These are phyloP conservation scores for Leavenworthia alabamica DNA, from an alignment of 345 rosid species.

Conservation along the genomic window DNA sequence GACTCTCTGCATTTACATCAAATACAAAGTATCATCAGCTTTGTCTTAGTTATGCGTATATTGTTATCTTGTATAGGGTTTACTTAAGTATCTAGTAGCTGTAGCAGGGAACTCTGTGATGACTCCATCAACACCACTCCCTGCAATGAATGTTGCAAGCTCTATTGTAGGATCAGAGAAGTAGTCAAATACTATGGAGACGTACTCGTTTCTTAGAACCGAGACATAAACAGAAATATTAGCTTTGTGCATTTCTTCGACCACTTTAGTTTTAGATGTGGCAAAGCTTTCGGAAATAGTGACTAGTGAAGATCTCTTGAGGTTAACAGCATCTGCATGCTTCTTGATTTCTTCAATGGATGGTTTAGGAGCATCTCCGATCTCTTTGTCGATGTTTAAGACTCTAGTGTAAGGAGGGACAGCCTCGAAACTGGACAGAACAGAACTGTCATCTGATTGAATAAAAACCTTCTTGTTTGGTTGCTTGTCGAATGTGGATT, in stretches of 20 bases:
- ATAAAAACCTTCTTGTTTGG: slow-evolving; percentile 64
- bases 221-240: slow-evolving; percentile 64
- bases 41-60: neutral
- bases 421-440: slow-evolving; percentile 44
- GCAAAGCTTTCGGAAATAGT: slow-evolving; percentile 35
- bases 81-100: slow-evolving; percentile 61
- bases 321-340: slow-evolving; percentile 53
- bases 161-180: slow-evolving; percentile 61
- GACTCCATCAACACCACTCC: slow-evolving; percentile 53
- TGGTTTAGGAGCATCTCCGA: slow-evolving; percentile 49
- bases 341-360: slow-evolving; percentile 58
- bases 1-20: slow-evolving; percentile 44
- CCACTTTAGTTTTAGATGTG: slow-evolving; percentile 35
- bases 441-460: slow-evolving; percentile 71
- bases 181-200: slow-evolving; percentile 61
- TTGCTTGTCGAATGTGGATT: slow-evolving; percentile 65
- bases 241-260: slow-evolving; percentile 49
- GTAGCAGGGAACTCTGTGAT: slow-evolving; percentile 77
- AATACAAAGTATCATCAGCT: slow-evolving; percentile 26
- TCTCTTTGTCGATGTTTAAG: slow-evolving; percentile 35
- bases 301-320: slow-evolving; percentile 42
- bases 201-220: slow-evolving; percentile 54
- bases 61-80: slow-evolving; percentile 13
- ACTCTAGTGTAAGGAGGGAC: slow-evolving; percentile 50
- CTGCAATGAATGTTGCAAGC: slow-evolving; percentile 53